A percentile compares a stretch with the other conserved stretches of the same genome.
Conservation (phyloP, 148 eudicot genomes). For the Vaccinium macrocarpon region DNA sequence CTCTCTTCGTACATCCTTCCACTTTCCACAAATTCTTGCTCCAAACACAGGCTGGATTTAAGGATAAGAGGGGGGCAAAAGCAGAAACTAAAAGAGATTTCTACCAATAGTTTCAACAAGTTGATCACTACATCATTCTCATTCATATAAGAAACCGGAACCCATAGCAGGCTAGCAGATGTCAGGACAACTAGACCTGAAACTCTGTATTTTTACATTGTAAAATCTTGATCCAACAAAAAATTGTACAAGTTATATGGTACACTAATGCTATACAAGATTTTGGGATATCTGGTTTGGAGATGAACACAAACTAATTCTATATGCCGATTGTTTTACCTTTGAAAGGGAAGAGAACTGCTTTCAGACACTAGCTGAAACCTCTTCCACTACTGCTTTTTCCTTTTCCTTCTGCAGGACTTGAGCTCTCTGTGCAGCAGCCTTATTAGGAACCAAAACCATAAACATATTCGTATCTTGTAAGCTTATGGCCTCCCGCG, state of each 20-base stretch:
- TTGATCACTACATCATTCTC: background rate
- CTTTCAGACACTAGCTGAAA: constrained; percentile 44
- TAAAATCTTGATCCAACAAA: background rate
- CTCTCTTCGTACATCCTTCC: background rate
- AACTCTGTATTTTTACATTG: constrained; percentile 17
- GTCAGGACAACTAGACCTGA: background rate
- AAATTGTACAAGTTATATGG: constrained; percentile 24
- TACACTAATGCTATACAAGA: constrained; percentile 40
- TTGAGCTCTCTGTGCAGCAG: constrained; percentile 49
- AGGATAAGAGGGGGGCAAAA: background rate
- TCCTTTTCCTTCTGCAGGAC: constrained; percentile 66
- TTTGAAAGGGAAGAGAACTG: background rate
- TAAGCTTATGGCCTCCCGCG: constrained; percentile 74
- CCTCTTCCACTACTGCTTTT: constrained; percentile 41
- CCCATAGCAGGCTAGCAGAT: background rate
- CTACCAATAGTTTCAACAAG: background rate
- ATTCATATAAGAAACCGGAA: background rate
- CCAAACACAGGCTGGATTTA: background rate
- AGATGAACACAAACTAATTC: background rate
- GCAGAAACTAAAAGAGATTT: background rate
- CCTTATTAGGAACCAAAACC: constrained; percentile 80
- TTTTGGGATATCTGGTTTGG: constrained; percentile 15
- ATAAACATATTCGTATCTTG: constrained; percentile 61
- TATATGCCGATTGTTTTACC: no score
- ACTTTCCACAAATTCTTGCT: background rate